Base-by-base conservation (phyloP, 2,329 filamentous ascomycete species). In the Xylaria sp. region DNA sequence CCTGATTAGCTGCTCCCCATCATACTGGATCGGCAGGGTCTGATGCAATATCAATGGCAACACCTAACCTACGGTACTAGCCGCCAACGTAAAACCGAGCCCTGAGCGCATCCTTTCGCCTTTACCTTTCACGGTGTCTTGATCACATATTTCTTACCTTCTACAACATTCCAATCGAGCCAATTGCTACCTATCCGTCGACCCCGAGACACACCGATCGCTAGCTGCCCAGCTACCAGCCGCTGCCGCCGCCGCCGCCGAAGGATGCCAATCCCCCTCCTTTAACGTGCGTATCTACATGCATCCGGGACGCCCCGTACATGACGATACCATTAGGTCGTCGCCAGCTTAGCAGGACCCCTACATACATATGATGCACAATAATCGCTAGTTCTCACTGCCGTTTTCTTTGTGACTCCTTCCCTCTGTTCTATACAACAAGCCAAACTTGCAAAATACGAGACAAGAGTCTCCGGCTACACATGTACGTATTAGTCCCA, bases 121-220 rank as follows among this genome's bases (percentile, higher is more conserved):
- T 21, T 19, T 42, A 42, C 19, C 38, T 39, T 6, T 7, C 16
- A 39, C 18, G 5, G n/a, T 21, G 17, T 42, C 21, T 42, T 21
- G 13, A 19, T 16, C 13, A 16, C 11, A 38, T 52, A n/a, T 41
- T 41, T 44, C 24, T 26, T 45, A 44, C 44, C 41, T 42, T 47
- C 39, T 19, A 21, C 26, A 29, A 52, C 58, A 62, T 58, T 60
- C 59, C 62, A 59, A 58, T 64, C 54, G 47, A 59, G n/a, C 52
- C 50, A 57, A 58, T 61, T 42, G 50, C 37, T 50, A 55, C 50
- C 48, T 13, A 21, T 11, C 17, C 39, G 13, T 17, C 38, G 8
- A 44, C 41, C 24, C 22, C 26, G 29, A 38, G 47, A 52, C 40
- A 40, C 29, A 19, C 40, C 43, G n/a, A 49, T 52, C 29, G 17